Evolutionary conservation across 2,329 filamentous ascomycete genomes (phyloP), one percentile per base, ranked within the genome.

Genomic region (Penicillium sp.): DNA sequence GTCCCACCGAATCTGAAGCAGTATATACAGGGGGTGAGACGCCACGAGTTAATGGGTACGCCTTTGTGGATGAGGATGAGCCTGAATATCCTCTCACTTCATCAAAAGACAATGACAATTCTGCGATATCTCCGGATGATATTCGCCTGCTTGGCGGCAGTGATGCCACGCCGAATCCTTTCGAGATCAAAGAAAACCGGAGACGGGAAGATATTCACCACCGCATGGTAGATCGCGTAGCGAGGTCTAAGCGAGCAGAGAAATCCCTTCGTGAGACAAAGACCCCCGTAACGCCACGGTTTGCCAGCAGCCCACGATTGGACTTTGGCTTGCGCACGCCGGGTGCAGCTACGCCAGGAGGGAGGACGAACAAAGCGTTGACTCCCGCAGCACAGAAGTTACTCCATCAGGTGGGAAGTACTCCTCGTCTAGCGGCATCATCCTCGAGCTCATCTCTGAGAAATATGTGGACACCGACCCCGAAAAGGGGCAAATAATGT

Each of bases 11-110:
- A 21, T 80, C 81, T 12, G 83, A 88, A 57, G 66, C 73, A 8
- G 76, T 76, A 2, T 43, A 55, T 53, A 75, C 75, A 1, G 85
- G 84, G 15, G 78, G 77, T 51, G 89, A 94, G 67, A 97, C 91
- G 0, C 93, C 91, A 0, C 79, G 88, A 2, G 87, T 97, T 0
- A 95, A 94, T 55, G 93, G 93, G 1, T 98, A 96, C 66, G 81
- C 88, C 0, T 97, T 95, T 68, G 90, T 98, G 31, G 89, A 95
- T 58, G 88, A 94, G 49, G 86, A 75, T 45, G 75, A 75, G 44
- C 58, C 68, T 7, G 72, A 73, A 15, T 58, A 62, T 1, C 61
- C 66, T 6, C 31, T 61, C n/a, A 21, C 48, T n/a, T n/a, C n/a
- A n/a, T n/a, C n/a, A n/a, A n/a, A n/a, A n/a, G n/a, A n/a, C n/a